Conservation (phyloP, 2,329 filamentous ascomycete species). For the Ustulina deusta region DNA sequence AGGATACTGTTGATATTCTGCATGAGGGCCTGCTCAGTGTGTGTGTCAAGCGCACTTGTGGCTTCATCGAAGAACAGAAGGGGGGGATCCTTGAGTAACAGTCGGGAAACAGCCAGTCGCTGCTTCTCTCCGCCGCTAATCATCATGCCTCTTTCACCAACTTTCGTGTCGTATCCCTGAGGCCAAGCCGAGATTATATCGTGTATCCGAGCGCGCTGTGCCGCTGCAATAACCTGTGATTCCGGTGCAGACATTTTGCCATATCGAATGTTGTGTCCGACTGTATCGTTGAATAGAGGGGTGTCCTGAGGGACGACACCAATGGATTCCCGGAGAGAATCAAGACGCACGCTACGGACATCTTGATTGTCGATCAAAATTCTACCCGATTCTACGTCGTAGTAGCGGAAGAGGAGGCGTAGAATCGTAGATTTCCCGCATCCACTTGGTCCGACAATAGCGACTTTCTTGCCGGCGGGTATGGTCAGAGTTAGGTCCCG, state of each 20-base stretch:
- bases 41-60: constrained; percentile 90
- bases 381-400: constrained; percentile 85
- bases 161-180: constrained; percentile 89
- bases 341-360: constrained; percentile 82
- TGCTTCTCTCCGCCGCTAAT: constrained; percentile 97
- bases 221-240: constrained; percentile 80
- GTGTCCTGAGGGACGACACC: constrained; percentile 98
- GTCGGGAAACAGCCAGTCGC: constrained; percentile 82
- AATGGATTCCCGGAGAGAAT: constrained; percentile 85
- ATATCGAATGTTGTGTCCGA: constrained; percentile 95
- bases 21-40: constrained; percentile 91
- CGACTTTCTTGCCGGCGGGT: constrained; percentile 94
- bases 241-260: constrained; percentile 81
- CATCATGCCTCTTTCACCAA: constrained; percentile 96
- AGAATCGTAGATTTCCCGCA: constrained; percentile 97
- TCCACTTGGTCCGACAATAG: constrained; percentile 92
- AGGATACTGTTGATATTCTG: constrained; percentile 93
- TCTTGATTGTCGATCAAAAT: constrained; percentile 96
- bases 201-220: constrained; percentile 85
- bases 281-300: constrained; percentile 95
- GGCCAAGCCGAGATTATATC: constrained; percentile 83
- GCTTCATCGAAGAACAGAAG: constrained; percentile 96
- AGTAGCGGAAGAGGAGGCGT: constrained; percentile 91
- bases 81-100: constrained; percentile 90
- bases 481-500: constrained; percentile 88